Evolutionary conservation across 805 yeast species (phyloP), one percentile per base, ranked within the genome.

Genomic region (Candida coleopterorum): DNA sequence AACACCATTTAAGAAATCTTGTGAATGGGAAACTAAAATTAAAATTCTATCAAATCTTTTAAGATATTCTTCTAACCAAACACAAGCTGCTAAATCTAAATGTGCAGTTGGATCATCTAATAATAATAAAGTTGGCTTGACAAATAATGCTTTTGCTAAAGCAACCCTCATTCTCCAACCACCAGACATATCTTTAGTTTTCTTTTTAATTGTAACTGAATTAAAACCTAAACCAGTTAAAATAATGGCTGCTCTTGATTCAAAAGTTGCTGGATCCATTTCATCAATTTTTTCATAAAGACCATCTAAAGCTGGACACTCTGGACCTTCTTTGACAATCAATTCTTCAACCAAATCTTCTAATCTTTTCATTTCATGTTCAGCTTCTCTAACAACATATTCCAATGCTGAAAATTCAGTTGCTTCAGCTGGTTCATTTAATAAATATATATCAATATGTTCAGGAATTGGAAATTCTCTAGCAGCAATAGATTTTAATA

Each of bases 131-230:
- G 97, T 89, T 58, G 98, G 98, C 74, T 93, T 90, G 49, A 93
- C 97, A 73, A 93, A 93, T 52, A 93, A 75, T 21, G 98, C 98
- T 69, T 93, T 93, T 43, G 96, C 96, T 45, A 93, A 74, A 30
- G 98, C 97, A 44, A 93, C 98, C 72, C 98, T 87, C 98, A 93
- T 93, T 74, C 88, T 88, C 98, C 98, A 93, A 62, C 98, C 98
- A 78, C 98, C 98, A 58, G 97, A 87, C 98, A 93, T 93, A 60
- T 93, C 97, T 68, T 87, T 89, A 55, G 98, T 93, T 69, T 81
- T 83, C 77, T 93, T 93, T 60, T 76, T 74, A 56, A 93, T 90
- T 39, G 97, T 90, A 48, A 68, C 66, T 39, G 83, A 56, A 67
- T 85, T 85, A 81, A 93, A 93, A 55, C 98, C 98, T 63, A 93